phyloP scores from a whole-genome alignment of 228 moss, liverwort and hornwort species.

The Sphagnum magellanicum region DNA sequence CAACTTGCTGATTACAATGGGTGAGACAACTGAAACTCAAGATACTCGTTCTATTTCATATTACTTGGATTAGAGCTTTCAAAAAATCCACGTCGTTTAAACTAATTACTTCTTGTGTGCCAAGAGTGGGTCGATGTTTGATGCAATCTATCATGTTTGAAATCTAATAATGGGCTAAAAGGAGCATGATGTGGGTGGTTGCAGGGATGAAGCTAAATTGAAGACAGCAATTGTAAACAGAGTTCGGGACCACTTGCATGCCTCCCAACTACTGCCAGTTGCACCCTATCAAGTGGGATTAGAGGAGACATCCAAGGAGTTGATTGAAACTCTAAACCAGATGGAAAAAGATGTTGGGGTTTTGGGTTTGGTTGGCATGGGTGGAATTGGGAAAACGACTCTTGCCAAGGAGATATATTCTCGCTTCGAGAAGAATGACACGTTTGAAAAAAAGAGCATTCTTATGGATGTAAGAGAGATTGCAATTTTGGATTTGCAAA shows the following conservation, averaged over 20 bases:
- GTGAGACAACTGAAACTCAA: no score
- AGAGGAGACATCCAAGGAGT: not conserved
- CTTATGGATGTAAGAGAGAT: not conserved
- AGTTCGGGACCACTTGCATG: not conserved
- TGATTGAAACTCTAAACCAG: not conserved
- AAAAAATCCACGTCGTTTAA: no score
- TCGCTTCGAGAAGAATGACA: not conserved
- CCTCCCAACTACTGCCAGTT: not conserved
- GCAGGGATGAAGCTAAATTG: no score
- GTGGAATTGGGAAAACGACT: conserved; percentile 37
- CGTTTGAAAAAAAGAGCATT: not conserved
- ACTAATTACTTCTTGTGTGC: no score
- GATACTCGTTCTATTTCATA: no score
- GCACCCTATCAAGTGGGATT: not conserved
- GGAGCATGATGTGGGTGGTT: no score
- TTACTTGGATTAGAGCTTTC: no score
- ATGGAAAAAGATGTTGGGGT: conserved; percentile 13
- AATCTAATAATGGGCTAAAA: no score
- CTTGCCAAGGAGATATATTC: conserved; percentile 17
- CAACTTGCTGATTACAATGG: no score
- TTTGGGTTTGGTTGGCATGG: conserved; percentile 24
- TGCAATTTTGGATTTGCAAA: not conserved
- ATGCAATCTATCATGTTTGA: no score
- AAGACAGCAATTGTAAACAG: no score
- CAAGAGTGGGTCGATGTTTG: no score